phyloP scores from a whole-genome alignment of 176 grass and related monocot species.

The Triticum turgidum region DNA sequence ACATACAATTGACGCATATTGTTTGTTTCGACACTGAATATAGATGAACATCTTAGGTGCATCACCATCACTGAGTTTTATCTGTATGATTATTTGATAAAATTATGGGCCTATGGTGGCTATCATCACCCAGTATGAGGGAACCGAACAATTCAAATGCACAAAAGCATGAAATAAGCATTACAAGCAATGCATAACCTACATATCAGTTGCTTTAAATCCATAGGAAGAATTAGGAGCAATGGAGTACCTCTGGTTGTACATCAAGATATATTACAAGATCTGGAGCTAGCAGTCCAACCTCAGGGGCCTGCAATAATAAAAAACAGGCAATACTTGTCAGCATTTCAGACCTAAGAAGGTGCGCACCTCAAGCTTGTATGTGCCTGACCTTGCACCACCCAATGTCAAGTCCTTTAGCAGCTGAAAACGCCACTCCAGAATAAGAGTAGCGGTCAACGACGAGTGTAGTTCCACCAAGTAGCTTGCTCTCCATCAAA shows the following conservation, averaged over 20 bases:
- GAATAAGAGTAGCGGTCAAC: constrained; percentile 78
- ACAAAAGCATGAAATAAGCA: neutral
- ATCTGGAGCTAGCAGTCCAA: constrained; percentile 84
- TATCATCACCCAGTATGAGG: neutral
- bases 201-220: neutral
- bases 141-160: neutral
- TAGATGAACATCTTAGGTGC: neutral
- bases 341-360: constrained; percentile 4
- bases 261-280: constrained; percentile 90
- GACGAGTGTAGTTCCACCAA: constrained; percentile 66
- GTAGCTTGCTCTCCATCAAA: constrained; percentile 85
- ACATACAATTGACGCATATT: neutral
- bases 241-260: constrained; percentile 75
- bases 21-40: neutral
- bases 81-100: neutral
- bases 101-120: too few species aligned
- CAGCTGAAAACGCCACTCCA: constrained; percentile 68
- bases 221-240: neutral
- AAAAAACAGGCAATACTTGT: neutral
- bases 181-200: neutral
- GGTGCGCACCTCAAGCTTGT: neutral
- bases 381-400: constrained; percentile 66
- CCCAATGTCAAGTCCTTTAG: constrained; percentile 63
- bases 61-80: neutral
- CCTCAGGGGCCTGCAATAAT: constrained; percentile 71